These are phyloP conservation scores for Monosporascus sp. DNA, from an alignment of 2,329 filamentous ascomycete species.

Conservation along the genomic window DNA sequence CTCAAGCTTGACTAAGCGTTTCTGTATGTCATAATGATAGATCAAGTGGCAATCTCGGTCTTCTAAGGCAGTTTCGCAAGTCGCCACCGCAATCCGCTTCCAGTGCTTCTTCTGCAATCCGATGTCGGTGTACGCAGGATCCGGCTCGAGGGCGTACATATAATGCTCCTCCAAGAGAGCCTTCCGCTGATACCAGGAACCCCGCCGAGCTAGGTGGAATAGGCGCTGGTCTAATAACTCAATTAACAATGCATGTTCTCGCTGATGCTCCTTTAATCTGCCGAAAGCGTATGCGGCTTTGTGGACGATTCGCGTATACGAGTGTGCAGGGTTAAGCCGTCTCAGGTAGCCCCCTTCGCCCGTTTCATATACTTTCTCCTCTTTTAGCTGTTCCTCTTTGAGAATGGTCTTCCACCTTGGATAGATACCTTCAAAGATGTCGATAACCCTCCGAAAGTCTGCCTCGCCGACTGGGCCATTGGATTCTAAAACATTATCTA, in stretches of 20 bases:
- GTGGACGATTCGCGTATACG: conserved; percentile 88
- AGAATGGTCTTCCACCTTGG: conserved; percentile 74
- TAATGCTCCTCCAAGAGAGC: conserved; percentile 94
- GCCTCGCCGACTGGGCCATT: conserved; percentile 63
- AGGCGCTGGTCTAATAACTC: conserved; percentile 75
- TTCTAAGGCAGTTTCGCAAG: conserved; percentile 81
- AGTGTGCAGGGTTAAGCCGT: conserved; percentile 84
- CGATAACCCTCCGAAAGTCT: conserved; percentile 61
- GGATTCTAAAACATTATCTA: conserved; percentile 79
- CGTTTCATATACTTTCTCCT: conserved; percentile 69
- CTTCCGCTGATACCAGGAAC: conserved; percentile 93
- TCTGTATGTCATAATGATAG: conserved; percentile 91
- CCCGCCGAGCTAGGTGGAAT: conserved; percentile 79
- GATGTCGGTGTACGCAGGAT: conserved; percentile 27
- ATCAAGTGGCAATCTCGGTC: conserved; percentile 87
- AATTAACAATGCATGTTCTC: conserved; percentile 67
- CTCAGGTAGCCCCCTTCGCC: conserved; percentile 86
- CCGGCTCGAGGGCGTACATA: conserved; percentile 60
- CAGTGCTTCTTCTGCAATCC: conserved; percentile 71
- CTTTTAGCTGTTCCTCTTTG: conserved; percentile 69
- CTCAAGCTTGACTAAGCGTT: conserved; percentile 87
- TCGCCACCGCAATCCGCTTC: conserved; percentile 69
- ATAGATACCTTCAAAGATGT: conserved; percentile 68
- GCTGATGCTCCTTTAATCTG: conserved; percentile 71
- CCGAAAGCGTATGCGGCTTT: conserved; percentile 77